Percentiles rank a stretch among this genome's conserved stretches.
Conservation (phyloP, 2,329 filamentous ascomycete species). For the Sclerotiophoma versabilis region DNA sequence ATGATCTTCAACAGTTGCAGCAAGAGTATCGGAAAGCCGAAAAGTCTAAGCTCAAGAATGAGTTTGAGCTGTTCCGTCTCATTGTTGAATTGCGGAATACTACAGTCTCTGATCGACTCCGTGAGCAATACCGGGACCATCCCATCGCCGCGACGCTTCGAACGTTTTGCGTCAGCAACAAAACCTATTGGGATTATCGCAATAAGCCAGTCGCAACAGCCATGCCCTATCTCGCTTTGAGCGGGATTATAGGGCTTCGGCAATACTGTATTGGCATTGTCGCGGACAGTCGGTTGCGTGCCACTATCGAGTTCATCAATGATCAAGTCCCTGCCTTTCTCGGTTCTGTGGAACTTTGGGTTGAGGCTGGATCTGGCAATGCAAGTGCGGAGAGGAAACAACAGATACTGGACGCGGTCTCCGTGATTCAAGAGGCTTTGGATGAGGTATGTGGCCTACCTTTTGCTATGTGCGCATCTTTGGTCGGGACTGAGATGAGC, state of each 20-base stretch:
- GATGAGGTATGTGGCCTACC: slow-evolving; percentile 37
- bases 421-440: slow-evolving; percentile 42
- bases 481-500: no score
- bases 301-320: slow-evolving; percentile 49
- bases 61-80: no score
- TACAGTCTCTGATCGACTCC: slow-evolving; percentile 41
- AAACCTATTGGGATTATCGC: slow-evolving; percentile 52
- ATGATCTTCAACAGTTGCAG: no score
- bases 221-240: slow-evolving; percentile 49
- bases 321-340: slow-evolving; percentile 54
- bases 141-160: slow-evolving; percentile 32
- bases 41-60: no score
- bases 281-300: slow-evolving; percentile 51
- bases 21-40: no score
- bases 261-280: slow-evolving; percentile 57
- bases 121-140: slow-evolving; percentile 34
- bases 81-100: slow-evolving; percentile 52
- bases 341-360: slow-evolving; percentile 54
- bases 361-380: slow-evolving; percentile 52
- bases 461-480: no score
- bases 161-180: slow-evolving; percentile 58
- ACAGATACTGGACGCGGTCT: slow-evolving; percentile 42
- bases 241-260: slow-evolving; percentile 53
- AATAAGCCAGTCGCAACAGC: slow-evolving; percentile 28
- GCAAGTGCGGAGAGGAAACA: slow-evolving; percentile 49